phyloP scores from a whole-genome alignment of 306 rosid genomes.

The Alnus rubra region DNA sequence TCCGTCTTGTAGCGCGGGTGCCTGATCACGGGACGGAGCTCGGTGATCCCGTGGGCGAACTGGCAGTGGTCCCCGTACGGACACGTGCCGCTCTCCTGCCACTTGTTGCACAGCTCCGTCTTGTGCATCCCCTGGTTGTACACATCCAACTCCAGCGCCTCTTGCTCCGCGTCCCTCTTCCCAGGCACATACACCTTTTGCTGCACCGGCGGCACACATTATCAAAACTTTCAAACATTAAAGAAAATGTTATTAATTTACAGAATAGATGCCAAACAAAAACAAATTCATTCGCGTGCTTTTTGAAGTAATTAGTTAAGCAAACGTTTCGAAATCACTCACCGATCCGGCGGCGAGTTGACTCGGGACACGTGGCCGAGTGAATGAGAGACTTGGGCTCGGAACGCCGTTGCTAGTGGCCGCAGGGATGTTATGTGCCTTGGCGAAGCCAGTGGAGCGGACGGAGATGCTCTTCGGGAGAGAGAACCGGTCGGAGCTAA shows the following conservation, averaged over 20 bases:
- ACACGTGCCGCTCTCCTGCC: conserved; percentile 85
- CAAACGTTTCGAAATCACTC: neutral
- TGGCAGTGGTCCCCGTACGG: conserved; percentile 82
- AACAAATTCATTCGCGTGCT: neutral
- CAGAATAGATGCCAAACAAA: neutral
- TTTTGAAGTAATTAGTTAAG: neutral
- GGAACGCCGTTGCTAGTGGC: conserved; percentile 7
- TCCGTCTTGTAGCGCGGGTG: conserved; percentile 98
- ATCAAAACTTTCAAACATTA: neutral
- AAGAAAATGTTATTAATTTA: neutral
- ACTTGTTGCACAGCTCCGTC: conserved; percentile 95
- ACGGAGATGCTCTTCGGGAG: conserved; percentile 55
- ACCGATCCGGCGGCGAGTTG: conserved; percentile 24
- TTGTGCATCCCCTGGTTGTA: conserved; percentile 91
- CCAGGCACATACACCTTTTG: conserved; percentile 34
- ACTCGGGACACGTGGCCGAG: conserved; percentile 20
- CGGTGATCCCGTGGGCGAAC: conserved; percentile 83
- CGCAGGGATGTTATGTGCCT: conserved; percentile 13
- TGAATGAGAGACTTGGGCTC: conserved; percentile 12
- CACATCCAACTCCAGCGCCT: conserved; percentile 57
- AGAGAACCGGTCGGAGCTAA: conserved; percentile 22
- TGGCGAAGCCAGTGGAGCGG: conserved; percentile 38
- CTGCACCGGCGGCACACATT: conserved; percentile 29
- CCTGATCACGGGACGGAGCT: conserved; percentile 89
- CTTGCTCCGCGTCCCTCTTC: conserved; percentile 46